Base-by-base conservation (phyloP, 1,284 basidiomycete genomes). In the Golubevia pallescens region DNA sequence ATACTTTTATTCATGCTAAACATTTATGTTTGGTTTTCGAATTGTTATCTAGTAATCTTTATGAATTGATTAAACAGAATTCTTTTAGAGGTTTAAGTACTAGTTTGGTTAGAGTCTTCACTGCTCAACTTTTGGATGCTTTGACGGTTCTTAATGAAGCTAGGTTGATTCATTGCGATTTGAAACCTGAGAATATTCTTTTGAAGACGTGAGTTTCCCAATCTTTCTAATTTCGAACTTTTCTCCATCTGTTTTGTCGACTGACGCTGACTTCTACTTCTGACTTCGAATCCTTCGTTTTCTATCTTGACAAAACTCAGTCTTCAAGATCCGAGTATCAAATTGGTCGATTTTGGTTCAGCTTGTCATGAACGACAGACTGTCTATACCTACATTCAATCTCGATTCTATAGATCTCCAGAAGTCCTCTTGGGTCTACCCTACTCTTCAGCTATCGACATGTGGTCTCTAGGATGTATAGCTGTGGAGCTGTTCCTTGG, bases 11-110 rank as follows among this genome's bases (percentile, higher is more conserved):
- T 62, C 81, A 84, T 57, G 75, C 75, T 21, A 83, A 85, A 69
- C 82, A 85, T 62, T 72, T 85, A 20, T 85, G 82, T 64, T 65
- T 85, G 48, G 82, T 84, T 21, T 71, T 84, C 61, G 82, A 85
- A 71, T 69, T 85, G 59, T 74, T 85, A 14, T 82, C 80, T 19
- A 80, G 77, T 14, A 85, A 85, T 62, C 68, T 85, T 61, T 85
- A 85, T 72, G 82, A 85, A 73, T 71, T 85, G 42, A 85, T 85
- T 75, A 84, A 84, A 73, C 82, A 85, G 63, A 85, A 85, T 66
- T 80, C 78, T 48, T 85, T 85, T 74, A 73, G 78, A n/a, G 82
- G 82, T 23, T 70, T 85, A 34, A 81, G 78, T 66, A 85, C 82
- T 13, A 80, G 79, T 55, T 66, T 85, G 42, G 81, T 84, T n/a